Evolutionary conservation across 306 rosid genomes (phyloP), one percentile per base, ranked within the genome.

Genomic region (Lathyrus aphaca): DNA sequence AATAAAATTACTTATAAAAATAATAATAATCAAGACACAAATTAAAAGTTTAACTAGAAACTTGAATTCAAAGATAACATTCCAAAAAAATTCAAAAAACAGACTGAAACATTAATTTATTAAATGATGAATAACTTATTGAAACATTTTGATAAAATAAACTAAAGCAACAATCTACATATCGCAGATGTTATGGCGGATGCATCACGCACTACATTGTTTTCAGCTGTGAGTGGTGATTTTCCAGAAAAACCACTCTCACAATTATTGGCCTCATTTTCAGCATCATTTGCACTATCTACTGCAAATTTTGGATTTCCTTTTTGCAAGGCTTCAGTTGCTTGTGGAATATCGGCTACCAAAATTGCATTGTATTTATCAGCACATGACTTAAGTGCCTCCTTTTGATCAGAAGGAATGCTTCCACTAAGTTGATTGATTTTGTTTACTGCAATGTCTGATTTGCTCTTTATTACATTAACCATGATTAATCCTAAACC

Each of bases 401-500:
- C 16, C 15, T 75, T 69, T 8, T 23, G 6, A 46, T 1, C n/a
- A 2, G 10, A 40, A 16, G 61, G 38, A 32, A 3, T 39, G 1
- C 44, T 6, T 27, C 3, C n/a, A 17, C 11, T 10, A 44, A 53
- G 37, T 19, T 55, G 30, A 0, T 66, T 43, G 29, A 79, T 74
- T 18, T 78, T 60, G 37, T 48, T 10, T 0, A 46, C 5, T 3
- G 83, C 76, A 19, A n/a, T 21, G 8, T 64, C 64, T 35, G 88
- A 64, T 68, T 72, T 69, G 54, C 48, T 62, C 19, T 73, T 72
- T 0, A 84, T 45, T 3, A 45, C 73, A 0, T 76, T 39, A 0
- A 81, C 69, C 88, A 89, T 77, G 21, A 83, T 74, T 25, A 71
- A 58, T 15, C 68, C 80, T 1, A 84, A 76, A 5, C 79, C 88